Base-by-base conservation (phyloP, 176 grass and related monocot species). In the Aegilops longissima region DNA sequence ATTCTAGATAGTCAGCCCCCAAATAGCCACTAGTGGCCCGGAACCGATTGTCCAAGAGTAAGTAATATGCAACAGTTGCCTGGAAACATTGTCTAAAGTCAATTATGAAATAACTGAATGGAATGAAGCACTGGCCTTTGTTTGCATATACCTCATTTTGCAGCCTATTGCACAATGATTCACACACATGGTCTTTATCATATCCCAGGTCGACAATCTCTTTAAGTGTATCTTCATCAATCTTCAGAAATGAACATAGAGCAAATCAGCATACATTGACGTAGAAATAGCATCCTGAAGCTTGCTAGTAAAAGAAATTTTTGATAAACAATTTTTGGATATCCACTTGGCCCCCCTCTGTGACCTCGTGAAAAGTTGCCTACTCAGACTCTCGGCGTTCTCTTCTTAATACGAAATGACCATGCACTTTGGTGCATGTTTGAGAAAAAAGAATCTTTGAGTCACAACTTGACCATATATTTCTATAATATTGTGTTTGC, bases 41-140 rank as follows among this genome's bases (percentile, higher is more conserved):
- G 64, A 98, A 98, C 12, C 94, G 90, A 92, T 92, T 94, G 87
- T 98, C 97, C 92, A 98, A 33, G 84, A 94, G 94, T 66, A 98
- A 93, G 81, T 96, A 94, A 91, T 98, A 98, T 42, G 90, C 91
- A 78, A 98, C 97, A 82, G 97, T 98, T 82, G 94, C 94, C 97
- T 98, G 74, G 51, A 77, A 91, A 66, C 47, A 42, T 82, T 80
- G 73, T 82, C 27, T 74, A 86, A 86, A 47, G 75, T 90, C 66
- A 92, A 84, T 67, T 76, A n/a, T 16, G 25, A 38, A 82, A 63
- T 70, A 33, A 79, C 33, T 35, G 39, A 83, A 85, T 66, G 33
- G 21, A 82, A 83, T 18, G 45, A 38, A 59, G 76, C 5, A 25
- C 34, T 76, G n/a, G 74, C 36, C 79, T 82, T 27, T 75, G 47